phyloP scores from a whole-genome alignment of 2,329 filamentous ascomycete species.

The Lasiodiplodia sp. region DNA sequence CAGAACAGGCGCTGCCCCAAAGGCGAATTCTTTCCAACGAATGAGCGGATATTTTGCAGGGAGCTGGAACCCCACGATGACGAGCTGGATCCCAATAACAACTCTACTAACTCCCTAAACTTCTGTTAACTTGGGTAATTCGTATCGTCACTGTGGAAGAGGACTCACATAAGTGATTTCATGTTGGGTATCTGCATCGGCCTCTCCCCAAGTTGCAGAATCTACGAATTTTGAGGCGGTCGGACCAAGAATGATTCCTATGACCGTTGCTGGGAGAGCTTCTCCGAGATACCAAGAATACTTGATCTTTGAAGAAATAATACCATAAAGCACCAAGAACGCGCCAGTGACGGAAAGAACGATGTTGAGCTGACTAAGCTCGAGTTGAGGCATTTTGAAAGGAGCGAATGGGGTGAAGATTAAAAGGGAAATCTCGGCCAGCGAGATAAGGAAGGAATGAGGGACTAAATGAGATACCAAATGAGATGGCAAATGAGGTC shows the following conservation, averaged over 20 bases:
- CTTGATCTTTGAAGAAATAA: slow-evolving; percentile 62
- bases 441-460: background rate
- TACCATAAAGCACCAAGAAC: slow-evolving; percentile 58
- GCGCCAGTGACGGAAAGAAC: slow-evolving; percentile 55
- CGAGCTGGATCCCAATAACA: slow-evolving; percentile 67
- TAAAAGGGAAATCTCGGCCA: slow-evolving; percentile 7
- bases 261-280: slow-evolving; percentile 41
- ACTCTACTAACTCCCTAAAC: slow-evolving; percentile 60
- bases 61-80: slow-evolving; percentile 69
- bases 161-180: slow-evolving; percentile 52
- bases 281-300: slow-evolving; percentile 62
- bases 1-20: slow-evolving; percentile 67
- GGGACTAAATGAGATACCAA: background rate
- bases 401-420: background rate
- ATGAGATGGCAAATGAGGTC: background rate
- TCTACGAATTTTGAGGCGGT: slow-evolving; percentile 59
- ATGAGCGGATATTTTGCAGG: slow-evolving; percentile 62
- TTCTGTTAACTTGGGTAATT: background rate
- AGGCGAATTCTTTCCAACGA: slow-evolving; percentile 57
- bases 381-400: slow-evolving; percentile 54
- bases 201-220: slow-evolving; percentile 45
- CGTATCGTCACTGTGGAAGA: background rate
- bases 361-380: slow-evolving; percentile 61
- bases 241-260: slow-evolving; percentile 6
- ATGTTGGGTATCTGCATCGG: slow-evolving; percentile 39